These are phyloP conservation scores for Fusarium zealandicum DNA, from an alignment of 2,329 filamentous ascomycete genomes.

Conservation along the genomic window DNA sequence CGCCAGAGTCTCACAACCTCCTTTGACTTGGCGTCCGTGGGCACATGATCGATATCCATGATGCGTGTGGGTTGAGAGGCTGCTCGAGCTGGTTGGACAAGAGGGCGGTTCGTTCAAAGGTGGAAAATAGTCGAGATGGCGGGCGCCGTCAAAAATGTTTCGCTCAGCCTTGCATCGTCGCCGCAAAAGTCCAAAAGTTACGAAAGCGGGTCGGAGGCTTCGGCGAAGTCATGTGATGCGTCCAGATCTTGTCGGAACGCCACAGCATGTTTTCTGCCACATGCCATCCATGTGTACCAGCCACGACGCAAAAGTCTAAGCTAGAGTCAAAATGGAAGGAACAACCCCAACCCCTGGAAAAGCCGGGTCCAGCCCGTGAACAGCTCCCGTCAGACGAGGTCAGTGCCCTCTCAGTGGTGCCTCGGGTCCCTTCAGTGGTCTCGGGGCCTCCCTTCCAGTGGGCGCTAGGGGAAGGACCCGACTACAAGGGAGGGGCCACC, in stretches of 20 bases:
- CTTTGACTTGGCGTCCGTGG: constrained; percentile 60
- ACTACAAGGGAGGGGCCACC: constrained; percentile 25
- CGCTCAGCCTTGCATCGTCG: constrained; percentile 40
- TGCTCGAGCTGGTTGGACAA: constrained; percentile 10
- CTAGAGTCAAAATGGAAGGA: constrained; percentile 15
- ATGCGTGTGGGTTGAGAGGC: not conserved
- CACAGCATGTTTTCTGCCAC: constrained; percentile 7
- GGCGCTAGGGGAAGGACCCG: constrained; percentile 34
- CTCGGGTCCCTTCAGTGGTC: constrained; percentile 2
- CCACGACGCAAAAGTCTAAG: constrained; percentile 4
- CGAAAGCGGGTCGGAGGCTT: constrained; percentile 27
- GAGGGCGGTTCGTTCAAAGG: constrained; percentile 10
- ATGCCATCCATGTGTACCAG: not conserved
- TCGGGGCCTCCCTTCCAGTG: constrained; percentile 17
- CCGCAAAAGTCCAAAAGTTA: constrained; percentile 35
- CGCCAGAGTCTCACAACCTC: constrained; percentile 81
- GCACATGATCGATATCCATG: constrained; percentile 53
- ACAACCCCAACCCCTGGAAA: constrained; percentile 16
- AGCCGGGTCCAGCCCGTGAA: not conserved
- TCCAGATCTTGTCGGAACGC: not conserved
- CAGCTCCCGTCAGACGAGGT: not conserved
- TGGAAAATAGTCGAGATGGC: constrained; percentile 14
- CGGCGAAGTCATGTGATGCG: constrained; percentile 36
- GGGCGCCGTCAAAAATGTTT: constrained; percentile 40
- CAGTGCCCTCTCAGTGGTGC: constrained; percentile 3